Evolutionary conservation across 1,284 basidiomycete species (phyloP).

Genomic region (Hortiboletus rubellus): DNA sequence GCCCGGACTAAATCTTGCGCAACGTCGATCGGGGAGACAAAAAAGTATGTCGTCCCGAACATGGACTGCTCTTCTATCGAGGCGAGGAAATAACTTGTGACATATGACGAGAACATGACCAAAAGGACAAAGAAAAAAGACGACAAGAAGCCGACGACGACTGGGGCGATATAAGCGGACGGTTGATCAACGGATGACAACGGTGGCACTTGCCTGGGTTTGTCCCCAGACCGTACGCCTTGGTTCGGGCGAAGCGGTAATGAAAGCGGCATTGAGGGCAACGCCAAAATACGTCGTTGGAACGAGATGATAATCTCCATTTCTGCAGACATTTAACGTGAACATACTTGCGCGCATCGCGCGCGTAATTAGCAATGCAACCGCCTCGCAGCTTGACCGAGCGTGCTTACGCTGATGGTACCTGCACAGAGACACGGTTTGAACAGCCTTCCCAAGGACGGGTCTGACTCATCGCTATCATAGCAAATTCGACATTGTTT

Average conservation of each 20-base stretch:
- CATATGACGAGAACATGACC: constrained; percentile 68
- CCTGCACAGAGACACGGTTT: constrained; percentile 77
- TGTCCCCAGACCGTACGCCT: constrained; percentile 65
- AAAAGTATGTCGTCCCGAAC: constrained; percentile 49
- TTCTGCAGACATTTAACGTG: constrained; percentile 73
- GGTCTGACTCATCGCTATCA: constrained; percentile 56
- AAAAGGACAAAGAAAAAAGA: constrained; percentile 63
- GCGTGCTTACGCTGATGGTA: constrained; percentile 66
- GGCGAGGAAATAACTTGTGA: constrained; percentile 65
- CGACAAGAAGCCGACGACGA: constrained; percentile 64
- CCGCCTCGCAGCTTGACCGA: constrained; percentile 2
- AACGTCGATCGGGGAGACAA: constrained; percentile 57
- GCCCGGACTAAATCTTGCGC: constrained; percentile 63
- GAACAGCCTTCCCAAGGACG: constrained; percentile 65
- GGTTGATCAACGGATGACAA: not conserved
- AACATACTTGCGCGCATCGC: constrained; percentile 51
- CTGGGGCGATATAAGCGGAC: constrained; percentile 39
- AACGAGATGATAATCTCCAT: constrained; percentile 64
- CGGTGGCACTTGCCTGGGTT: constrained; percentile 56
- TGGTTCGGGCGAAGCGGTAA: constrained; percentile 71
- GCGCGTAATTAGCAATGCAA: constrained; percentile 18
- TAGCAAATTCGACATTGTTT: constrained; percentile 78
- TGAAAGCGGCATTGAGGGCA: constrained; percentile 77
- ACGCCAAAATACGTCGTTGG: constrained; percentile 63
- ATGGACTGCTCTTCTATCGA: constrained; percentile 36